Evolutionary conservation across 2,329 filamentous ascomycete species (phyloP).

Genomic region (Teratosphaeria zuluensis): DNA sequence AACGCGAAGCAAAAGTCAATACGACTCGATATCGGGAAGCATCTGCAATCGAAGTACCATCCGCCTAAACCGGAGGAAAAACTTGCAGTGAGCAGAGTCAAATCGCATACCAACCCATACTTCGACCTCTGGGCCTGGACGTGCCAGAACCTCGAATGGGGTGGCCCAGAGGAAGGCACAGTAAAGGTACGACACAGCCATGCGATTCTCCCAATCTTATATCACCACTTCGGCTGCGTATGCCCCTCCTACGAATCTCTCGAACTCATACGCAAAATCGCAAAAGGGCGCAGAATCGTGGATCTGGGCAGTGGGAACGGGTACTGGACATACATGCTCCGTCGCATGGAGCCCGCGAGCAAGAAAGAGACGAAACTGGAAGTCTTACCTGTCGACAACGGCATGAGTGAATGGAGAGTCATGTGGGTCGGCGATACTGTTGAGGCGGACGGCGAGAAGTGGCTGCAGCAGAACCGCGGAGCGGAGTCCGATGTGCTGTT

Average conservation of each 20-base stretch:
- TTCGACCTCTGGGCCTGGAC: conserved; percentile 59
- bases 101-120: conserved; percentile 52
- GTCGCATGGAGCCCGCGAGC: conserved; percentile 38
- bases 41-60: conserved; percentile 46
- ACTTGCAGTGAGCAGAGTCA: conserved; percentile 32
- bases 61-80: conserved; percentile 32
- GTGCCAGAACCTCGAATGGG: conserved; percentile 55
- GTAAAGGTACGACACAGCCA: conserved; percentile 49
- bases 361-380: conserved; percentile 29
- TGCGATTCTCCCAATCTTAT: conserved; percentile 61
- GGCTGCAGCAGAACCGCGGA: conserved; percentile 41
- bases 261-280: conserved; percentile 48
- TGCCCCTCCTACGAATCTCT: conserved; percentile 60
- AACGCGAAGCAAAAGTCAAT: conserved; percentile 59
- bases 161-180: conserved; percentile 47
- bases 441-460: conserved; percentile 50
- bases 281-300: conserved; percentile 43
- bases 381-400: conserved; percentile 56
- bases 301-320: conserved; percentile 65
- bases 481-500: conserved; percentile 52
- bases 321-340: conserved; percentile 66
- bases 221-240: conserved; percentile 70
- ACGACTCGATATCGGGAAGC: conserved; percentile 45
- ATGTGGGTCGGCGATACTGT: conserved; percentile 60
- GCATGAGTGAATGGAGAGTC: conserved; percentile 57